Evolutionary conservation across 257 asterid genomes (phyloP).

Genomic region (Schizonepeta tenuifolia): DNA sequence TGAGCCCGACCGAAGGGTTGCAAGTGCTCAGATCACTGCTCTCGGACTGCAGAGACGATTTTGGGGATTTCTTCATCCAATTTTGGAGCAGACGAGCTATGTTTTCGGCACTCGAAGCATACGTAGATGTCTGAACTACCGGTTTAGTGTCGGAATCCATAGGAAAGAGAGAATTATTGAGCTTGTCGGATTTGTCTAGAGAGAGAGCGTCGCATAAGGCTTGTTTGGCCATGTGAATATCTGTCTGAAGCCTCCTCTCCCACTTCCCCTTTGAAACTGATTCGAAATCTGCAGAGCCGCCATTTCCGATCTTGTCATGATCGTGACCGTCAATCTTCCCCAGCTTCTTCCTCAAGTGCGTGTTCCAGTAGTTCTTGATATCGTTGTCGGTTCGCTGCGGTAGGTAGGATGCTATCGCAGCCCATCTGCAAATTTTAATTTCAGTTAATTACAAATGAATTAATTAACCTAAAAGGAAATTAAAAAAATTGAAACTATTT

Average conservation of each 20-base stretch:
- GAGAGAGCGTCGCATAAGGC: conserved; percentile 85
- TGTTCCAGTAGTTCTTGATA: conserved; percentile 87
- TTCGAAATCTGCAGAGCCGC: conserved; percentile 31
- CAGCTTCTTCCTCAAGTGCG: conserved; percentile 78
- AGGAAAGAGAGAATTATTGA: neutral
- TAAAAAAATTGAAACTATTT: neutral
- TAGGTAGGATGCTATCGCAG: conserved; percentile 93
- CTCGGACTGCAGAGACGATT: conserved; percentile 30
- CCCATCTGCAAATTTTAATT: conserved; percentile 66
- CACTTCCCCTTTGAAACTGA: conserved; percentile 73
- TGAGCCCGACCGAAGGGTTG: conserved; percentile 42
- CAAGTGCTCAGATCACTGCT: conserved; percentile 35
- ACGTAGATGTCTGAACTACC: conserved; percentile 26
- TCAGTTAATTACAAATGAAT: neutral
- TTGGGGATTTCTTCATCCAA: conserved; percentile 54
- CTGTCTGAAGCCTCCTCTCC: conserved; percentile 94
- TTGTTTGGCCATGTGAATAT: conserved; percentile 81
- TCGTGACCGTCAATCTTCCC: conserved; percentile 46
- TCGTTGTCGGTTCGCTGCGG: conserved; percentile 88
- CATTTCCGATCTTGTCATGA: conserved; percentile 31
- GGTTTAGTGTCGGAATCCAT: neutral
- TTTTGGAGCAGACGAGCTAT: conserved; percentile 65
- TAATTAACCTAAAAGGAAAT: neutral
- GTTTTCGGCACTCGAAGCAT: conserved; percentile 69
- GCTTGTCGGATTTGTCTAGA: conserved; percentile 43